Percentiles rank a stretch among this genome's conserved stretches.
These are phyloP conservation scores for Cordyceps javanica DNA, from an alignment of 2,329 filamentous ascomycete species.

Conservation along the genomic window DNA sequence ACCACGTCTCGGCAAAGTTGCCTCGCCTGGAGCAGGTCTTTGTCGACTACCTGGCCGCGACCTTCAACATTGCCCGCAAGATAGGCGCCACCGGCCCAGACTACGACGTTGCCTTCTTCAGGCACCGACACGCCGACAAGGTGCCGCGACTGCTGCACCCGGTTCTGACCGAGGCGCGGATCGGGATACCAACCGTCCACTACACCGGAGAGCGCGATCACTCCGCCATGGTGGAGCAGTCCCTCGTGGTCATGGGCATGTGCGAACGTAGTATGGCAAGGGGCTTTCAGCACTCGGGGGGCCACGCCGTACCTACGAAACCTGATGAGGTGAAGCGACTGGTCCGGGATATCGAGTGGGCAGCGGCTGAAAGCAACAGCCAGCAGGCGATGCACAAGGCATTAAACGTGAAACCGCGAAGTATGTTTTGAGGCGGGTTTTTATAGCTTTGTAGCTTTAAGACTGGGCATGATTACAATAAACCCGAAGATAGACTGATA, in stretches of 20 bases:
- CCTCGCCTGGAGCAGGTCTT: neutral
- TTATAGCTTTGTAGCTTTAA: too few relatives aligned
- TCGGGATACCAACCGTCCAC: neutral
- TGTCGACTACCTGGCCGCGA: neutral
- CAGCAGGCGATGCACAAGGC: neutral
- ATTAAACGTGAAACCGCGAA: neutral
- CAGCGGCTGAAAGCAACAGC: neutral
- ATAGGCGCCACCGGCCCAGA: neutral
- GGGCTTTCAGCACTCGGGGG: neutral
- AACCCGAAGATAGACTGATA: too few relatives aligned
- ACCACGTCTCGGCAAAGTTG: neutral
- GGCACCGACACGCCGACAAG: neutral
- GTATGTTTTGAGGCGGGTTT: neutral
- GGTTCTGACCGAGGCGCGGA: neutral
- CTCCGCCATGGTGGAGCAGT: neutral
- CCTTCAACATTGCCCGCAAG: neutral
- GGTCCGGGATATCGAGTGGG: neutral
- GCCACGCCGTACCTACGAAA: neutral
- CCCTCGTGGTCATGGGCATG: neutral
- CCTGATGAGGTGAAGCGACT: neutral
- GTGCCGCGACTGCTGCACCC: neutral
- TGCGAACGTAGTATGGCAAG: neutral
- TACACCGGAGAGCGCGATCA: neutral
- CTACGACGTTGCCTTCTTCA: neutral
- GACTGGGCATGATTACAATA: too few relatives aligned